A percentile compares a stretch with the other conserved stretches of the same genome.
Evolutionary conservation across 2,329 filamentous ascomycete genomes (phyloP).

Genomic region (Penicillium sp.): DNA sequence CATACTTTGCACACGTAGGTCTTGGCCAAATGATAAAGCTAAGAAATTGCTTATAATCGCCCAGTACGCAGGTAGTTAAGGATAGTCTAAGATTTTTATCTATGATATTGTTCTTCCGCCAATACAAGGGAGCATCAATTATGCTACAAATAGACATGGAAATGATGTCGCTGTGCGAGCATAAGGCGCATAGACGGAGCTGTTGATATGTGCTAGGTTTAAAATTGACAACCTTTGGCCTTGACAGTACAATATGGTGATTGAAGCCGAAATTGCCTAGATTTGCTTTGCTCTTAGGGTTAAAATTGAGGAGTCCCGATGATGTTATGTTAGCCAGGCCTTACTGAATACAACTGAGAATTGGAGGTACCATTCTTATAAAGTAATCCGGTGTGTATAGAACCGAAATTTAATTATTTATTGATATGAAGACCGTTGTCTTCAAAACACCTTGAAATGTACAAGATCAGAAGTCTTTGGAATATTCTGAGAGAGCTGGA

Average conservation of each 20-base stretch:
- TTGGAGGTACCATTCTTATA: too few relatives aligned
- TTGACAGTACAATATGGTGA: conserved; percentile 29
- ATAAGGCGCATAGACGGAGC: conserved; percentile 25
- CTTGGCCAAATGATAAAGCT: conserved; percentile 41
- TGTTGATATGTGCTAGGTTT: conserved; percentile 26
- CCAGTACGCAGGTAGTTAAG: conserved; percentile 38
- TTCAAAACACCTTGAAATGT: not conserved
- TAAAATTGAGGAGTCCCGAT: too few relatives aligned
- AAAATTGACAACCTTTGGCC: conserved; percentile 29
- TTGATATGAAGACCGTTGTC: too few relatives aligned
- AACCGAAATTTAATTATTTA: too few relatives aligned
- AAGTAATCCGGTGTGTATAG: too few relatives aligned
- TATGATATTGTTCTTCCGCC: conserved; percentile 41
- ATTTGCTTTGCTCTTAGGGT: not conserved
- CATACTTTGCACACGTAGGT: conserved; percentile 44
- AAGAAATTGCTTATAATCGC: conserved; percentile 31
- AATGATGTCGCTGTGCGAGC: conserved; percentile 45
- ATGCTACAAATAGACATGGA: conserved; percentile 36
- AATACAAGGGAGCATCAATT: conserved; percentile 29
- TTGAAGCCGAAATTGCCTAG: conserved; percentile 25
- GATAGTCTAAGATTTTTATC: conserved; percentile 41
- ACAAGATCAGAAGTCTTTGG: not conserved
- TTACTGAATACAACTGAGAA: too few relatives aligned
- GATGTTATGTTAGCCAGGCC: too few relatives aligned
- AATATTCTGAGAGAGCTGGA: not conserved